phyloP scores from a whole-genome alignment of 495 filamentous ascomycete genomes.

The Penicillium crystallinum region DNA sequence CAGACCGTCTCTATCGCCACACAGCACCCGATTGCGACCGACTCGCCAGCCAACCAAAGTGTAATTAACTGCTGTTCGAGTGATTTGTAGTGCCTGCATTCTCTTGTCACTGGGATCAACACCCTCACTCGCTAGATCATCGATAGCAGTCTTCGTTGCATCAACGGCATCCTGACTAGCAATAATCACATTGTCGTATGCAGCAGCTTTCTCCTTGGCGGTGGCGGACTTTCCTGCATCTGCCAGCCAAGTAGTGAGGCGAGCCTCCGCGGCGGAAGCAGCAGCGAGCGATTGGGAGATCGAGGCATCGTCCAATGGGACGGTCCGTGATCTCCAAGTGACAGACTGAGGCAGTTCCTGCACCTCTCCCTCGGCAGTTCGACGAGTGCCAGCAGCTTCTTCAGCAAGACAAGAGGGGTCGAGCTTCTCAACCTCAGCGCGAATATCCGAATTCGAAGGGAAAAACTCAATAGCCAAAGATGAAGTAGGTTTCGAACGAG shows the following conservation, averaged over 20 bases:
- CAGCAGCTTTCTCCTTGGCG: slow-evolving; percentile 59
- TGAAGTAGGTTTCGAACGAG: slow-evolving; percentile 73
- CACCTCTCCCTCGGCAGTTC: slow-evolving; percentile 42
- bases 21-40: slow-evolving; percentile 83
- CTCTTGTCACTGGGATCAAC: slow-evolving; percentile 78
- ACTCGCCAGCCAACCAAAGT: slow-evolving; percentile 90
- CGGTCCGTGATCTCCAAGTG: slow-evolving; percentile 82
- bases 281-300: slow-evolving; percentile 70
- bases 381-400: slow-evolving; percentile 53
- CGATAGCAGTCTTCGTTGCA: slow-evolving; percentile 85
- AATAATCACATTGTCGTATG: slow-evolving; percentile 86
- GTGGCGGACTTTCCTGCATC: slow-evolving; percentile 35
- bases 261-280: slow-evolving; percentile 48
- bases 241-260: slow-evolving; percentile 43
- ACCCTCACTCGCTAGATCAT: slow-evolving; percentile 78
- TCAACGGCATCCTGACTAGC: slow-evolving; percentile 93
- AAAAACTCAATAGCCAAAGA: slow-evolving; percentile 72
- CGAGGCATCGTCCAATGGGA: slow-evolving; percentile 86
- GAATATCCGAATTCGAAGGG: slow-evolving; percentile 56
- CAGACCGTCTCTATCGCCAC: slow-evolving; percentile 72
- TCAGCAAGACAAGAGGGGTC: slow-evolving; percentile 64
- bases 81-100: slow-evolving; percentile 91
- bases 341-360: slow-evolving; percentile 69
- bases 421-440: slow-evolving; percentile 63
- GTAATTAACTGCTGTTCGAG: slow-evolving; percentile 87